Base-by-base conservation (phyloP, 2,329 filamentous ascomycete genomes). In the Colletotrichum sojae region DNA sequence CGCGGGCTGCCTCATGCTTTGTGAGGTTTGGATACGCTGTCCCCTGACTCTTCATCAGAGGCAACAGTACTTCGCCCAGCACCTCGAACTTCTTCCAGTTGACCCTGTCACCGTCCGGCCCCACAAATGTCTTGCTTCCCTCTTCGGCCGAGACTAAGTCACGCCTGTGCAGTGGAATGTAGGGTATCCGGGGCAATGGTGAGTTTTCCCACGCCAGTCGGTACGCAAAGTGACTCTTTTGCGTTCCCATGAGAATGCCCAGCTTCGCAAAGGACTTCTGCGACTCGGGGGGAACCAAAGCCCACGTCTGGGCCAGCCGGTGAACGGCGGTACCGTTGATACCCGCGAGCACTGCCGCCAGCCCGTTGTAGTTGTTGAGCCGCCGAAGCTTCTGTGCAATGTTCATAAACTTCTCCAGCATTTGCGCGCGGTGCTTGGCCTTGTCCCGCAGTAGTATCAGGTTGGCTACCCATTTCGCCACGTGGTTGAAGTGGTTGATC, bases 11-110 rank as follows among this genome's bases (percentile, higher is more conserved):
- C 68, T 95, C 91, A 74, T 92, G 91, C 75, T 87, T 90, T 40
- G 84, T 83, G 71, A 95, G 83, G 71, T 91, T 92, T 27, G 90
- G 88, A 75, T 98, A 98, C 5, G 94, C 91, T 56, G 90, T 90
- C 62, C 93, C 92, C 80, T 98, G 95, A 75, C 95, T 97, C 81
- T 91, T 92, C 88, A 98, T 97, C 63, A 99, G 91, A 2, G 94
- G 92, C 69, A 98, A 85, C 61, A 98, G 88, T 5, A 98, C 93
- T 74, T 98, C 95, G 6, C 95, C 95, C 81, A 98, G 90, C 39
- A 99, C 92, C 80, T 98, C 95, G 75, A 98, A 99, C 78, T 99
- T 99, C 81, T 92, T 94, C 96, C 96, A 99, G 78, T 98, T 98
- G 78, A 99, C 93, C 59, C 93, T 86, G 71, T 94, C 89, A 72